Evolutionary conservation across 129 eudicot species (phyloP), one percentile per base, ranked within the genome.

Genomic region (Helichrysum umbraculigerum): DNA sequence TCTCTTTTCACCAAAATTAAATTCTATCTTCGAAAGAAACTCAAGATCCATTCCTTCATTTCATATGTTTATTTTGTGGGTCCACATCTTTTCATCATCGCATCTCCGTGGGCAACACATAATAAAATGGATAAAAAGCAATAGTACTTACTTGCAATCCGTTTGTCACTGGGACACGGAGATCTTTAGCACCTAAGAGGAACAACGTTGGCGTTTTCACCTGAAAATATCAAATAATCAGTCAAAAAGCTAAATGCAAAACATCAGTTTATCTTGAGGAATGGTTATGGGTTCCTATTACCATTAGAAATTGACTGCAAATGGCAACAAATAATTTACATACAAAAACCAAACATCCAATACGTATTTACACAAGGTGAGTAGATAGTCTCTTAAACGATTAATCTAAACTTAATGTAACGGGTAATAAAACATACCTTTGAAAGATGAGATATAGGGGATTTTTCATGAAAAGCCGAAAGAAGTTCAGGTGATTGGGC

Each of bases 161-260:
- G 42, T 86, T 87, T 63, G 87, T 84, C 77, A 87, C 82, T 7
- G 99, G 99, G 58, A 95, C 99, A 16, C 97, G 99, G 34, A 89
- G 96, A 81, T 95, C 99, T 80, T 87, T 81, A 58, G 99, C 93
- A 11, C 99, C 97, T 66, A 95, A 76, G 25, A 95, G 97, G 79
- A 95, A 87, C 33, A 95, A 62, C 5, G 91, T 86, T 2, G 99
- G 99, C 66, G 97, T 91, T 86, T 91, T 95, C 81, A 91, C 99
- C 99, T 95, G 87, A 75, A 88, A 78, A 29, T 56, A 61, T 17
- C 11, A 5, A 30, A 78, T 52, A 37, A 69, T 9, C 20, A 15
- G 25, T 33, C 65, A 30, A 28, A 34, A 51, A 34, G 5, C 57
- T 25, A 44, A 56, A 47, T n/a, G 54, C 66, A 30, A 56, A 44